Conservation (phyloP, 2,329 filamentous ascomycete species). For the Neofusicoccum laricinum region DNA sequence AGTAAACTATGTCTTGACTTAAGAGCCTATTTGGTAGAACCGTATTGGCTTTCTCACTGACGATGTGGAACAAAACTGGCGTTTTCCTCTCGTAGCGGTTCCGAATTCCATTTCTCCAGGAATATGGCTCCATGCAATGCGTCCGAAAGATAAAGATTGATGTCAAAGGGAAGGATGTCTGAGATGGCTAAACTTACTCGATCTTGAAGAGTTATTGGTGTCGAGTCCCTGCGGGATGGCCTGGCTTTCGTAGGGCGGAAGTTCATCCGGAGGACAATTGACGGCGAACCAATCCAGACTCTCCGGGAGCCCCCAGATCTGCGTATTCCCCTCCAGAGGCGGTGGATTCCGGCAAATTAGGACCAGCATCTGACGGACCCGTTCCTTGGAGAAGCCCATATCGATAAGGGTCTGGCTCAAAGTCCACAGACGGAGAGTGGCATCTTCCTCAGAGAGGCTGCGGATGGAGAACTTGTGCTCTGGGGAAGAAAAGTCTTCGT, state of each 20-base stretch:
- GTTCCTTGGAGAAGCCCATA: conserved; percentile 64
- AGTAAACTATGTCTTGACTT: no score
- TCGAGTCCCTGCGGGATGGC: background rate
- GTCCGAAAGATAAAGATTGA: background rate
- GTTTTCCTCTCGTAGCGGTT: no score
- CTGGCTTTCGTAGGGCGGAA: conserved; percentile 64
- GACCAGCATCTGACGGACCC: conserved; percentile 62
- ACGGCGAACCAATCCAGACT: conserved; percentile 87
- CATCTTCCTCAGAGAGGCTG: conserved; percentile 67
- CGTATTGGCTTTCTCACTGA: no score
- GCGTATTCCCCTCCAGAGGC: conserved; percentile 50
- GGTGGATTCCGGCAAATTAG: conserved; percentile 66
- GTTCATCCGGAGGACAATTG: conserved; percentile 65
- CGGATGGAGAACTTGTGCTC: conserved; percentile 34
- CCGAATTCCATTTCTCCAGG: no score
- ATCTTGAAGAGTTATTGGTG: conserved; percentile 24
- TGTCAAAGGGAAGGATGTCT: background rate
- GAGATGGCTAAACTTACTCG: conserved; percentile 23
- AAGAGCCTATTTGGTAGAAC: no score
- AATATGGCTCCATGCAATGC: no score
- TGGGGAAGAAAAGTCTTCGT: conserved; percentile 32
- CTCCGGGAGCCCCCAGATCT: conserved; percentile 81
- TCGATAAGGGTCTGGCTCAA: conserved; percentile 69
- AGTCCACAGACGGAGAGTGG: conserved; percentile 79
- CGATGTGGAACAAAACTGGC: no score